phyloP scores from a whole-genome alignment of 805 yeast species.

The Saccharomycopsis oosterbeekiorum region DNA sequence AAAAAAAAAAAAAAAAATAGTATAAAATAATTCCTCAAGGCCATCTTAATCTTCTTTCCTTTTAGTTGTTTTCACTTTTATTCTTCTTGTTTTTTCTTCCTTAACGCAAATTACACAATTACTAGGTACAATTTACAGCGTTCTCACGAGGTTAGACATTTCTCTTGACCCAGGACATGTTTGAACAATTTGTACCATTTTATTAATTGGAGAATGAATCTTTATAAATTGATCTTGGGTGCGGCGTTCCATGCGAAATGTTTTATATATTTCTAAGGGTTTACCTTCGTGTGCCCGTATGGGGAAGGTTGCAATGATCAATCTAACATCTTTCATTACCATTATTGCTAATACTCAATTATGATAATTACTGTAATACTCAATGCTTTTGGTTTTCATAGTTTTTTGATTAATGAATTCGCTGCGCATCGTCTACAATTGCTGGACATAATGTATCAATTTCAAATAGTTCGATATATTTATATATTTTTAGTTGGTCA shows the following conservation, averaged over 20 bases:
- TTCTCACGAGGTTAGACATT: conserved; percentile 53
- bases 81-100: conserved; percentile 13
- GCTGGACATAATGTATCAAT: too few species aligned
- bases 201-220: conserved; percentile 37
- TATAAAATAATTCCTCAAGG: background rate
- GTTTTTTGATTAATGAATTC: too few species aligned
- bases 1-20: background rate
- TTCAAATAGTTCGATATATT: too few species aligned
- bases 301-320: conserved; percentile 55
- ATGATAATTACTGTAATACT: too few species aligned
- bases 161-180: conserved; percentile 50
- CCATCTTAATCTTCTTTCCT: background rate
- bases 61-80: conserved; percentile 2
- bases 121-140: conserved; percentile 36
- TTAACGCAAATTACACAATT: conserved; percentile 48
- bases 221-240: conserved; percentile 45
- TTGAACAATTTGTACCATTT: conserved; percentile 39
- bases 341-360: too few species aligned
- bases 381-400: too few species aligned
- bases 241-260: conserved; percentile 44
- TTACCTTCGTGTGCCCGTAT: conserved; percentile 59
- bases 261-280: conserved; percentile 37
- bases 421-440: too few species aligned
- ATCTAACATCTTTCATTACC: conserved; percentile 30
- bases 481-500: too few species aligned